A percentile compares a stretch with the other conserved stretches of the same genome.
These are phyloP conservation scores for Phytophthora tubulina DNA, from an alignment of 352 stramenopile species.

Conservation along the genomic window DNA sequence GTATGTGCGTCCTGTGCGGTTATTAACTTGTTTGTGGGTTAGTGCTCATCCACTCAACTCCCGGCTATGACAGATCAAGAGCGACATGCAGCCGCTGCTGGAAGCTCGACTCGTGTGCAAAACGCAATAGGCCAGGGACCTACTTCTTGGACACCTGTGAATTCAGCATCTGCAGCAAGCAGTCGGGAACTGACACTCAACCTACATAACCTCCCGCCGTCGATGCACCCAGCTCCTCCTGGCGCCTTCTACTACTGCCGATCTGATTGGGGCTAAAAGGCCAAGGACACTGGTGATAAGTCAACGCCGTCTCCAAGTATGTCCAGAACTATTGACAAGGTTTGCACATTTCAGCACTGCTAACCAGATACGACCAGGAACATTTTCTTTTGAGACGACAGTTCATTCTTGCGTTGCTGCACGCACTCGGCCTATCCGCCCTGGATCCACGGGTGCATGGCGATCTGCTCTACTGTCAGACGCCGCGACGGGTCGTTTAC, in stretches of 20 bases:
- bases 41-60: slow-evolving; percentile 15
- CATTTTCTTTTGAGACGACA: slow-evolving; percentile 32
- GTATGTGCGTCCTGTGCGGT: slow-evolving; percentile 30
- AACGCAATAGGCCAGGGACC: not conserved
- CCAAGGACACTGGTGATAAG: not conserved
- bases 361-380: slow-evolving; percentile 24
- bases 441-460: slow-evolving; percentile 84
- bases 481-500: slow-evolving; percentile 81
- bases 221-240: slow-evolving; percentile 72
- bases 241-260: slow-evolving; percentile 56
- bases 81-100: slow-evolving; percentile 26
- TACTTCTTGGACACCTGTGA: slow-evolving; percentile 18
- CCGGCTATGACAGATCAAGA: slow-evolving; percentile 51
- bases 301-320: not conserved
- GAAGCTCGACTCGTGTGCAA: not conserved
- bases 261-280: slow-evolving; percentile 67
- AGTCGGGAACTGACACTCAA: slow-evolving; percentile 5
- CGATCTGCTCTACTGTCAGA: slow-evolving; percentile 87
- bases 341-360: slow-evolving; percentile 32
- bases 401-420: slow-evolving; percentile 39
- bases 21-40: not conserved
- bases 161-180: slow-evolving; percentile 2
- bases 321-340: slow-evolving; percentile 23
- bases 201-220: slow-evolving; percentile 62
- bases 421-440: slow-evolving; percentile 51